Evolutionary conservation across 78 protist species (phyloP), one percentile per base, ranked within the genome.

Genomic region (Protostelium mycophagum): DNA sequence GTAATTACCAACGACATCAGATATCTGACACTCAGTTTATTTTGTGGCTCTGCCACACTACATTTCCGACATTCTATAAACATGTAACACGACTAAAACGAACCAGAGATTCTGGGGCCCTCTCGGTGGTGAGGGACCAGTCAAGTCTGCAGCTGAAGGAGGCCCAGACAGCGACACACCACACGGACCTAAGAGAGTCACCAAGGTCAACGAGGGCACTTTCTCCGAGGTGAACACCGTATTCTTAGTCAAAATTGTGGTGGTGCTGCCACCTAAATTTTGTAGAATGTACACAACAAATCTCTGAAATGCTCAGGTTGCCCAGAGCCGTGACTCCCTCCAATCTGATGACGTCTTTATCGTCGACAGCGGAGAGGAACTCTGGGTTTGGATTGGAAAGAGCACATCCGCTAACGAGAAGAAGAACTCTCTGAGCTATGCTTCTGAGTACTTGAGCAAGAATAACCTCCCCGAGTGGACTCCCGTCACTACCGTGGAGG

Each of bases 311-410:
- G n/a, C n/a, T n/a, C n/a, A n/a, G n/a, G n/a, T n/a, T n/a, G n/a
- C n/a, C n/a, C n/a, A n/a, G n/a, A n/a, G n/a, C n/a, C n/a, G n/a
- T n/a, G n/a, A n/a, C n/a, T n/a, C n/a, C n/a, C 38, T 92, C 28
- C 25, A 90, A 29, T 28, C 38, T 9, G 86, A 90, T 16, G 94
- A 92, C 63, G 94, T 37, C 83, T 92, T 92, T 38, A 63, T 92
- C 84, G 34, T 92, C 28, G 93, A 90, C 91, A 10, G 34, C 31
- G 94, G 94, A 31, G 16, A 28, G 35, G 93, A 90, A 63, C 35
- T 92, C 86, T 92, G 85, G 51, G 87, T 37, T 83, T 92, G 94
- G 94, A 86, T 92, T 1, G 94, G 94, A 34, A 36, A 34, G 10
- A 36, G 86, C 38, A 29, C 93, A 0, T 51, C 88, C 0, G 29